Conservation (phyloP, 768 basidiomycete species). For the Russula sp. region DNA sequence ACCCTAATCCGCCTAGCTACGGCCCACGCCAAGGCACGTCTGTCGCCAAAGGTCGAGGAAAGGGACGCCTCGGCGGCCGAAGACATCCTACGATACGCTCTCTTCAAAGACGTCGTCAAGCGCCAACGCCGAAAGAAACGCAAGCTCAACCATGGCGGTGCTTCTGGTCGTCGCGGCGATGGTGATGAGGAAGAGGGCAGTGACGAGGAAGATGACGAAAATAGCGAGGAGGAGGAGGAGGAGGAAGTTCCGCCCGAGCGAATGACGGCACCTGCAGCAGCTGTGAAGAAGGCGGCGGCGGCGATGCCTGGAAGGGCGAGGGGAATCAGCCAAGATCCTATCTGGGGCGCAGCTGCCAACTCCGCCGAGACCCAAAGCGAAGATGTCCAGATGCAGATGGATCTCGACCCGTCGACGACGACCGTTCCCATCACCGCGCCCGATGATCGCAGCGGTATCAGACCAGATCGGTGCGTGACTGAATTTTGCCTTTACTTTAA, state of each 20-base stretch:
- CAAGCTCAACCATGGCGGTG: conserved; percentile 72
- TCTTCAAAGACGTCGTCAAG: conserved; percentile 95
- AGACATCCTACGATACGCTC: conserved; percentile 92
- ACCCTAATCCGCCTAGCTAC: conserved; percentile 97
- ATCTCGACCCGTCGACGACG: conserved; percentile 39
- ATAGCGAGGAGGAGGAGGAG: conserved; percentile 50
- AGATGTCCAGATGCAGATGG: conserved; percentile 67
- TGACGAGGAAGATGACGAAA: conserved; percentile 46
- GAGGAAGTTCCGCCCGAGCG: conserved; percentile 42
- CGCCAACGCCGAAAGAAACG: conserved; percentile 78
- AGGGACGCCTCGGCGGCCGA: conserved; percentile 88
- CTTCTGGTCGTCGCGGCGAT: conserved; percentile 36
- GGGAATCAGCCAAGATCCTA: conserved; percentile 48
- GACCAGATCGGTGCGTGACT: conserved; percentile 55
- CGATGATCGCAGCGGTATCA: conserved; percentile 45
- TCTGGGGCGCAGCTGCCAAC: conserved; percentile 50
- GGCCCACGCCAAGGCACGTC: conserved; percentile 93
- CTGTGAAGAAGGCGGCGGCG: conserved; percentile 27
- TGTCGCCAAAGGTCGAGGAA: conserved; percentile 81
- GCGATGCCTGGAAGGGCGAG: conserved; percentile 27
- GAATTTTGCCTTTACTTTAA: too few relatives aligned
- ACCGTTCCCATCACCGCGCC: conserved; percentile 39
- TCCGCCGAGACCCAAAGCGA: conserved; percentile 45
- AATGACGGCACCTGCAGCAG: conserved; percentile 41
- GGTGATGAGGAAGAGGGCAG: conserved; percentile 47